phyloP scores from a whole-genome alignment of 176 grass and related monocot genomes.

The Dendrocalamus sinicus region DNA sequence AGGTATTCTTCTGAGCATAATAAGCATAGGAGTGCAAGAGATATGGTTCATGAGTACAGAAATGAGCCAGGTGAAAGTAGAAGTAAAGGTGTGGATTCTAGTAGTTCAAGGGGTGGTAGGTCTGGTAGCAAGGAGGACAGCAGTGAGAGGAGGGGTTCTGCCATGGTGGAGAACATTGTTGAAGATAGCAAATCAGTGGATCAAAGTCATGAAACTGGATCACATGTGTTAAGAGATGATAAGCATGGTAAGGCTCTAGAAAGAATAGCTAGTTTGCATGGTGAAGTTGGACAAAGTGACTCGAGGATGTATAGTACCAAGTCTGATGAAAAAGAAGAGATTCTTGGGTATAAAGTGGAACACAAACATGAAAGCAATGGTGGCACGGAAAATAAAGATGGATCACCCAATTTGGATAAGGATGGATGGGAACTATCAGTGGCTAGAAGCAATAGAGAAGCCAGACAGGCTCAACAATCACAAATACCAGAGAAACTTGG shows the following conservation, averaged over 20 bases:
- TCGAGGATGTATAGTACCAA: constrained; percentile 41
- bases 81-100: constrained; percentile 33
- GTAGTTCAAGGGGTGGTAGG: constrained; percentile 30
- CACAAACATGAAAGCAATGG: constrained; percentile 36
- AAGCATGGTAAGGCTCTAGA: constrained; percentile 11
- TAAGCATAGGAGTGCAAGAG: constrained; percentile 34
- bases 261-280: constrained; percentile 28
- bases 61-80: constrained; percentile 43
- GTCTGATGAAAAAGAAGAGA: constrained; percentile 39
- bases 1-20: constrained; percentile 34
- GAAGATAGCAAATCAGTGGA: constrained; percentile 31
- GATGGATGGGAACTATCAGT: background rate
- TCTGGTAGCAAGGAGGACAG: constrained; percentile 35
- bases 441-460: constrained; percentile 8
- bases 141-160: constrained; percentile 45
- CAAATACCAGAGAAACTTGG: constrained; percentile 48
- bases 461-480: constrained; percentile 22
- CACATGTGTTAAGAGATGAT: constrained; percentile 37
- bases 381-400: constrained; percentile 33
- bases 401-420: constrained; percentile 11
- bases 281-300: constrained; percentile 41
- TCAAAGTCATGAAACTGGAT: constrained; percentile 38
- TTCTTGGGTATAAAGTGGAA: constrained; percentile 33
- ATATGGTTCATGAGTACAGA: constrained; percentile 7
- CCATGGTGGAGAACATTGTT: constrained; percentile 49